Evolutionary conservation across 257 asterid genomes (phyloP).

Genomic region (Gentiana dahurica): DNA sequence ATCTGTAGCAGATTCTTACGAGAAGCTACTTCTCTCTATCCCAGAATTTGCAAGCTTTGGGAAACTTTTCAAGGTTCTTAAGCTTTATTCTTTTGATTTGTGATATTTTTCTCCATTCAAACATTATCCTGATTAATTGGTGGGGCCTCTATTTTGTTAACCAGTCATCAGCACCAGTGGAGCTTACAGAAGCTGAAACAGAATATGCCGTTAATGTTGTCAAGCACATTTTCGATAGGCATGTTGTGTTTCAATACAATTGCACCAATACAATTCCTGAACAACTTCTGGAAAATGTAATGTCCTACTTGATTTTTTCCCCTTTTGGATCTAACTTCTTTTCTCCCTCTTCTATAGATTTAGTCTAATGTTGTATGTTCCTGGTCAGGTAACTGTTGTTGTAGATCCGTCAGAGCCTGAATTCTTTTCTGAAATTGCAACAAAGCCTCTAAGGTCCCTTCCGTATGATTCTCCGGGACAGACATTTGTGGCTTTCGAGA

Average conservation of each 20-base stretch:
- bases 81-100: constrained; percentile 5
- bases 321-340: not conserved
- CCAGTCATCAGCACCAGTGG: constrained; percentile 97
- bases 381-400: constrained; percentile 66
- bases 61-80: constrained; percentile 85
- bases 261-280: constrained; percentile 95
- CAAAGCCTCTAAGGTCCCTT: constrained; percentile 71
- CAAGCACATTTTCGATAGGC: constrained; percentile 85
- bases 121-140: constrained; percentile 14
- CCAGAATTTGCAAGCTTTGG: constrained; percentile 86
- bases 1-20: constrained; percentile 73
- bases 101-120: constrained; percentile 4
- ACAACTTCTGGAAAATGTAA: constrained; percentile 88
- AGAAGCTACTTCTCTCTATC: constrained; percentile 59
- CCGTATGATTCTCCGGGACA: constrained; percentile 89
- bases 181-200: constrained; percentile 99
- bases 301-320: constrained; percentile 1
- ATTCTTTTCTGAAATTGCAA: constrained; percentile 81
- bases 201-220: constrained; percentile 95
- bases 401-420: constrained; percentile 98
- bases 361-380: constrained; percentile 12
- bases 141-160: constrained; percentile 7
- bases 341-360: constrained; percentile 4
- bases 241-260: constrained; percentile 94
- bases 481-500: constrained; percentile 93